Percentiles rank a stretch among this genome's conserved stretches.
phyloP scores from a whole-genome alignment of 176 grass and related monocot genomes.

The Triticum monococcum region DNA sequence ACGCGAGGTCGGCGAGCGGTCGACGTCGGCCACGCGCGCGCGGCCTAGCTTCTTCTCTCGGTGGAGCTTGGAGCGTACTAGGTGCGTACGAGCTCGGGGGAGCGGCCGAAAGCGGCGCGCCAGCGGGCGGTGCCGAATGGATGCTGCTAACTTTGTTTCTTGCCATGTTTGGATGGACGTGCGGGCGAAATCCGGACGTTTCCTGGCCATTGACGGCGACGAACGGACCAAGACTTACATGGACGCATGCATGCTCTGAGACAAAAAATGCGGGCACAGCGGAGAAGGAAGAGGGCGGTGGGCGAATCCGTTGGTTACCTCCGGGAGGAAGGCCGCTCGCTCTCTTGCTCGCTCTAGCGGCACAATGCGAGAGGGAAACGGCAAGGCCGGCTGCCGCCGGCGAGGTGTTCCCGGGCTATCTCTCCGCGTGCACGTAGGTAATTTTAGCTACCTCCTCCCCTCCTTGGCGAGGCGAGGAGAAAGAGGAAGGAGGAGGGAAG shows the following conservation, averaged over 20 bases:
- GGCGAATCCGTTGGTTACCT: neutral
- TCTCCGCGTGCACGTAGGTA: neutral
- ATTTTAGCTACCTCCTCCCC: constrained; percentile 8
- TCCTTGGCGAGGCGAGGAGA: constrained; percentile 19
- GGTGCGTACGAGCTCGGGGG: neutral
- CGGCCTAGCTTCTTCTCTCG: neutral
- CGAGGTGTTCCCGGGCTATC: neutral
- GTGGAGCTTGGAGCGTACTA: neutral
- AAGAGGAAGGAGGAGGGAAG: neutral
- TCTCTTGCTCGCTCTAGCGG: too few relatives aligned
- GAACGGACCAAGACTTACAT: neutral
- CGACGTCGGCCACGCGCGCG: constrained; percentile 2
- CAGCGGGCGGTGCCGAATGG: neutral
- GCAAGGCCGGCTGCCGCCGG: neutral
- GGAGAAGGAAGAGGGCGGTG: neutral
- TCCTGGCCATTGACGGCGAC: neutral
- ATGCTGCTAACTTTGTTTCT: neutral
- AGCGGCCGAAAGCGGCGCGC: constrained; percentile 7
- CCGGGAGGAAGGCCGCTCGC: neutral
- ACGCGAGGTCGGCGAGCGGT: constrained; percentile 18
- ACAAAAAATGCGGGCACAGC: neutral
- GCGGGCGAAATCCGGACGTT: neutral
- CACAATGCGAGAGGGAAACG: neutral
- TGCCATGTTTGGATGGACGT: neutral
- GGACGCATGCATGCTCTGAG: neutral